Conservation (phyloP, 176 grass and related monocot genomes). For the Phragmites australis region DNA sequence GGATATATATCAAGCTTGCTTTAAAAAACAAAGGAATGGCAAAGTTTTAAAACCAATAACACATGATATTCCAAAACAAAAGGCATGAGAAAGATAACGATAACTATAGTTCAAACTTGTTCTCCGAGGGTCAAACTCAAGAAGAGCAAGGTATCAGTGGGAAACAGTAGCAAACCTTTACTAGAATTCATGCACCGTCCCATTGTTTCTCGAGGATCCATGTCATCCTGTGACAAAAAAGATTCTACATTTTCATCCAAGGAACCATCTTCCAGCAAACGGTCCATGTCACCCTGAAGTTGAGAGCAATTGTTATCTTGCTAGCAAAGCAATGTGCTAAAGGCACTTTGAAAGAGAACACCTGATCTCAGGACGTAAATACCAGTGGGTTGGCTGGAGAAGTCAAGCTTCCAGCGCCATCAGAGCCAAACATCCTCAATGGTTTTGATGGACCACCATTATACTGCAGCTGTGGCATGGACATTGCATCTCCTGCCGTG, state of each 20-base stretch:
- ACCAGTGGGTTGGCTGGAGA: too few species aligned
- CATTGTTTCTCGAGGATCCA: too few species aligned
- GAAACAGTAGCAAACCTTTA: too few species aligned
- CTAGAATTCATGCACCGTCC: too few species aligned
- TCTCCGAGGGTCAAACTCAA: slow-evolving; percentile 7
- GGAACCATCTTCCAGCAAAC: too few species aligned
- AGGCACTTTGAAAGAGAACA: slow-evolving; percentile 4
- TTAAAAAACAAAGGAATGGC: not conserved
- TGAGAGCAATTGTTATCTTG: slow-evolving; percentile 14
- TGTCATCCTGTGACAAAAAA: too few species aligned
- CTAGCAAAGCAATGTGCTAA: slow-evolving; percentile 22
- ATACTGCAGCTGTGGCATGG: too few species aligned
- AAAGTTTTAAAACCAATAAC: slow-evolving; percentile 17
- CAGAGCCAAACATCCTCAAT: too few species aligned
- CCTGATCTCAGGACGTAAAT: not conserved
- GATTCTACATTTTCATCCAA: too few species aligned
- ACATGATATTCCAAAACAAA: slow-evolving; percentile 10
- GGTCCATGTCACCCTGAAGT: not conserved
- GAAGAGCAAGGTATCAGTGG: slow-evolving; percentile 3
- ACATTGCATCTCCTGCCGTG: too few species aligned
- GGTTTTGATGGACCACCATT: too few species aligned
- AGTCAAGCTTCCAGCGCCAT: too few species aligned
- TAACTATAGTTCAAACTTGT: not conserved
- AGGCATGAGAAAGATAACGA: not conserved
- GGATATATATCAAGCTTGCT: not conserved